Percentiles rank a stretch among this genome's conserved stretches.
These are phyloP conservation scores for Tylopilus sp. DNA, from an alignment of 1,284 basidiomycete genomes.

Conservation along the genomic window DNA sequence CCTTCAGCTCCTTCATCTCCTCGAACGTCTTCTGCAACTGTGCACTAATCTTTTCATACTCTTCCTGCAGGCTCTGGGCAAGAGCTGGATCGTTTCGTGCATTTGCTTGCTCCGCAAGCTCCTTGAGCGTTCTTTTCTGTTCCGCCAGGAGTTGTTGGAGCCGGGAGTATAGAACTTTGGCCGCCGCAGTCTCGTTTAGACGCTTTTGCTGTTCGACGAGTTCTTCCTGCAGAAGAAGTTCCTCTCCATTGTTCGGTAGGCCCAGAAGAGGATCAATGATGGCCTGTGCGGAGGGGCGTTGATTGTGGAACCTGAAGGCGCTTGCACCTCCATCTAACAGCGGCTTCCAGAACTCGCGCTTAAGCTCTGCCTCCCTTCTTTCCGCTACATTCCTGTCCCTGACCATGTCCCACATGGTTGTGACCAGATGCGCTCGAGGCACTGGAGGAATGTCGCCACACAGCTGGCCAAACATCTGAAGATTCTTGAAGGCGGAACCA, in stretches of 20 bases:
- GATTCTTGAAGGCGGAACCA: constrained; percentile 56
- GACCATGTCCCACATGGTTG: constrained; percentile 45
- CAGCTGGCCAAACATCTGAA: constrained; percentile 54
- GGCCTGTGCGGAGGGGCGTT: not conserved
- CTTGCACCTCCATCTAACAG: constrained; percentile 47
- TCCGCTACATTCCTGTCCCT: constrained; percentile 19
- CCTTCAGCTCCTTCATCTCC: constrained; percentile 28
- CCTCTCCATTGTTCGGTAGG: not conserved
- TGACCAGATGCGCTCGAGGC: constrained; percentile 51
- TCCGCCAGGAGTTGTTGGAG: constrained; percentile 30
- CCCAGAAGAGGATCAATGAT: constrained; percentile 14
- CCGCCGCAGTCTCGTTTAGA: constrained; percentile 35
- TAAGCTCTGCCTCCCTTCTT: constrained; percentile 37
- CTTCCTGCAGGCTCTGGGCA: constrained; percentile 18
- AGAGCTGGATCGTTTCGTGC: constrained; percentile 16
- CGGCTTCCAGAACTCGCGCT: constrained; percentile 36
- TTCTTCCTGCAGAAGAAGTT: constrained; percentile 36
- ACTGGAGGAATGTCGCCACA: constrained; percentile 24
- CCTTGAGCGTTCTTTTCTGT: constrained; percentile 19
- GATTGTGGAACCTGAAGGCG: constrained; percentile 21
- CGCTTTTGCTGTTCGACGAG: constrained; percentile 22
- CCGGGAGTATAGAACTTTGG: constrained; percentile 27
- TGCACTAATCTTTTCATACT: constrained; percentile 15
- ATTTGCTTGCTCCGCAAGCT: constrained; percentile 25
- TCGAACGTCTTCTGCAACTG: constrained; percentile 28